Conservation (phyloP, 2,329 filamentous ascomycete species). For the Capronia coronata region DNA sequence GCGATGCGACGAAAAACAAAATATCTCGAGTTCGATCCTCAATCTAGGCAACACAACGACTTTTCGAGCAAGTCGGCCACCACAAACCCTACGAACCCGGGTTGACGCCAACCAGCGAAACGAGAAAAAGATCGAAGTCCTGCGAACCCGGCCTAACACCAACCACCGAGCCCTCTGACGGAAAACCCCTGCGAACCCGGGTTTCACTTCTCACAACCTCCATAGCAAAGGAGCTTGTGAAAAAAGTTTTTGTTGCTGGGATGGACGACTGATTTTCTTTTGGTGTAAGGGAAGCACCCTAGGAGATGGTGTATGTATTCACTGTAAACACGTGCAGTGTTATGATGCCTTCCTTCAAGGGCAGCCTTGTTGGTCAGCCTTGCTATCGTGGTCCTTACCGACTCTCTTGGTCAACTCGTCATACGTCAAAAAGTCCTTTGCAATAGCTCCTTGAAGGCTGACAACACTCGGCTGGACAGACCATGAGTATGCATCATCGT, state of each 20-base stretch:
- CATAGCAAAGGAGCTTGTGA: not conserved
- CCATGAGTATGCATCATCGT: too few relatives aligned
- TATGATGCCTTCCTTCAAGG: too few relatives aligned
- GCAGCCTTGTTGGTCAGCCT: too few relatives aligned
- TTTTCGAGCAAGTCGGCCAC: not conserved
- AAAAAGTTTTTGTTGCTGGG: not conserved
- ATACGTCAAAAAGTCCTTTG: too few relatives aligned
- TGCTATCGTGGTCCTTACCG: too few relatives aligned
- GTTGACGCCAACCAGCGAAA: not conserved
- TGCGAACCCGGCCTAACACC: not conserved
- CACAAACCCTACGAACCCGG: not conserved
- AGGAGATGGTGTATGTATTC: not conserved
- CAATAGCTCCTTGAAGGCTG: too few relatives aligned
- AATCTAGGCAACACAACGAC: not conserved
- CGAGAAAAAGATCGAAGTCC: not conserved
- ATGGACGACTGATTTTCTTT: not conserved
- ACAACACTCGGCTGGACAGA: too few relatives aligned
- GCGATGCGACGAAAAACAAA: not conserved
- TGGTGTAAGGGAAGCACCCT: not conserved
- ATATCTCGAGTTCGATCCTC: not conserved
- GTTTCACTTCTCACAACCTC: constrained; percentile 1
- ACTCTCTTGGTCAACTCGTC: too few relatives aligned
- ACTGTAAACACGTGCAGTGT: too few relatives aligned
- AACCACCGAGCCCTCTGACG: not conserved
- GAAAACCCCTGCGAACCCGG: not conserved